A percentile compares a stretch with the other conserved stretches of the same genome.
Conservation (phyloP, 345 rosid species). For the Rhodamnia rubescens region DNA sequence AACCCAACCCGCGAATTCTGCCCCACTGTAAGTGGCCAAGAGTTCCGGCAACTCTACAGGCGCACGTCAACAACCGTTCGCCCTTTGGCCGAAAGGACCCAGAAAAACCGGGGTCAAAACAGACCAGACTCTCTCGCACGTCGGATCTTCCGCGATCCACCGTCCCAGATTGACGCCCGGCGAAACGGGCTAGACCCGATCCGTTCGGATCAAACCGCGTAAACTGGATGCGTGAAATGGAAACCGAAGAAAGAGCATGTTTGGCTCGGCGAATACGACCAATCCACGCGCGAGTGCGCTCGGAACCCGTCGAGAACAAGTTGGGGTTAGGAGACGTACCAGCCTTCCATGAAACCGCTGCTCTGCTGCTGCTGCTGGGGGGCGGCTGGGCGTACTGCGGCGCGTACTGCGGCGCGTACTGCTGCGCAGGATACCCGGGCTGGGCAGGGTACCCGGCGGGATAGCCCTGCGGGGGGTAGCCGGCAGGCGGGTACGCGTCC, state of each 20-base stretch:
- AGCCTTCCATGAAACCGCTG: constrained; percentile 63
- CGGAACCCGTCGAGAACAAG: no score
- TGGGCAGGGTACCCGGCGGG: constrained; percentile 29
- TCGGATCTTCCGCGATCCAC: neutral
- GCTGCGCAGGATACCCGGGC: constrained; percentile 34
- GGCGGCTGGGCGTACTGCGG: constrained; percentile 71
- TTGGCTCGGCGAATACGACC: neutral
- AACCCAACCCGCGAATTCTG: neutral
- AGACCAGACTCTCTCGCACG: neutral
- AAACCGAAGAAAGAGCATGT: neutral
- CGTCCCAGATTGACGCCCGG: neutral
- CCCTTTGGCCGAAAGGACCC: no score
- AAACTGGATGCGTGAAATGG: rapidly evolving
- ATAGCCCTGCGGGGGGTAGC: constrained; percentile 43
- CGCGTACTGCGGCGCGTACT: constrained; percentile 71
- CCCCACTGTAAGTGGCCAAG: neutral
- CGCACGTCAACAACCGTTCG: no score
- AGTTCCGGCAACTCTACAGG: neutral
- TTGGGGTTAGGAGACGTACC: constrained; percentile 20
- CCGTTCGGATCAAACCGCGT: neutral
- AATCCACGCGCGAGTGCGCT: neutral
- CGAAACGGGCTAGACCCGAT: neutral
- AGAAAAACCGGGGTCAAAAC: neutral
- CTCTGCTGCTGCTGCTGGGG: constrained; percentile 40
- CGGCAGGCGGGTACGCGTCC: constrained; percentile 66